These are phyloP conservation scores for Dryadomyces quercus-mongolicae DNA, from an alignment of 2,329 filamentous ascomycete genomes.

Conservation along the genomic window DNA sequence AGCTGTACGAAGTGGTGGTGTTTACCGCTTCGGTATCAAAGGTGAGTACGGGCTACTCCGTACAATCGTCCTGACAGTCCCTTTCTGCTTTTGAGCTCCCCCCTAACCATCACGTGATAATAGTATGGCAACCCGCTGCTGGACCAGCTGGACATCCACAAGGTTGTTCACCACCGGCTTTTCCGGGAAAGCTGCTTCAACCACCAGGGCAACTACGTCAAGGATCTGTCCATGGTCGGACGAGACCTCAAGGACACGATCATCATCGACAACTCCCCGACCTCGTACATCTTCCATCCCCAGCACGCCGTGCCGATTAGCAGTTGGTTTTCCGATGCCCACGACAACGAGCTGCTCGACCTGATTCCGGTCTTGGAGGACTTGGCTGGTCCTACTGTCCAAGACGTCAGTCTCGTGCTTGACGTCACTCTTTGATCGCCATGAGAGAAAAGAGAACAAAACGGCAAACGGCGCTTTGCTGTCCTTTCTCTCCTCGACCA, in stretches of 20 bases:
- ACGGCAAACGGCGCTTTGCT: background rate
- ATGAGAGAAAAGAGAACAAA: background rate
- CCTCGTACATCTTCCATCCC: conserved; percentile 98
- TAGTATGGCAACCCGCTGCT: conserved; percentile 88
- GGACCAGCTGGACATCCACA: conserved; percentile 94
- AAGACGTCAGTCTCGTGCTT: conserved; percentile 93
- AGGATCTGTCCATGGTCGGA: conserved; percentile 94
- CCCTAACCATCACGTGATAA: conserved; percentile 23
- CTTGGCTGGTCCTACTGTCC: conserved; percentile 74
- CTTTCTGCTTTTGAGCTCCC: background rate
- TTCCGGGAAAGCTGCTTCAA: conserved; percentile 99
- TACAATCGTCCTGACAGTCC: too few relatives aligned
- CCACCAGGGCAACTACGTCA: conserved; percentile 98
- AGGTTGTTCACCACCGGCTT: conserved; percentile 87
- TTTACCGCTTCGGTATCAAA: conserved; percentile 98
- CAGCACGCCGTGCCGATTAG: conserved; percentile 98
- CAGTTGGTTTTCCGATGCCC: conserved; percentile 99
- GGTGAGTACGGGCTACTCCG: too few relatives aligned
- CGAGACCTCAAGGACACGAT: conserved; percentile 94
- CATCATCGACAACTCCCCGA: conserved; percentile 98
- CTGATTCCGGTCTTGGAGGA: conserved; percentile 97
- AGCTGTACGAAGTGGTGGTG: conserved; percentile 95
- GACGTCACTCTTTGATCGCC: conserved; percentile 63
- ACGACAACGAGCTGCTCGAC: conserved; percentile 96
- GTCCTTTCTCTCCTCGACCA: conserved; percentile 12